Percentiles rank a stretch among this genome's conserved stretches.
These are phyloP conservation scores for Lactifluus echinatus DNA, from an alignment of 768 basidiomycete species.

Conservation along the genomic window DNA sequence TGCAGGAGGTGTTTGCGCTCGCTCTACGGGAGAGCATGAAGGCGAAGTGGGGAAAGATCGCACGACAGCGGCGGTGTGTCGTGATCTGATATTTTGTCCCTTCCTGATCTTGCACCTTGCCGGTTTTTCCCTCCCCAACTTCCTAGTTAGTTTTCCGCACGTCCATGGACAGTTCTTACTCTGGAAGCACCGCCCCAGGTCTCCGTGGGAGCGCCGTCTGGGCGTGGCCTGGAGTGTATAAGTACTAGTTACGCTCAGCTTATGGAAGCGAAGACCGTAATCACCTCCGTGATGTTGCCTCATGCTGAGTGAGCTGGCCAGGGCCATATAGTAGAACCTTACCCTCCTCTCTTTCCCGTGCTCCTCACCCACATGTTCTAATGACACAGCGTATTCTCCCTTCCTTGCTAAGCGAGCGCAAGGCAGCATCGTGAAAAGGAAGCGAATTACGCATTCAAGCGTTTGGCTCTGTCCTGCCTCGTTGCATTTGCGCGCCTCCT, in stretches of 20 bases:
- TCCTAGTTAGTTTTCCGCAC: conserved; percentile 6
- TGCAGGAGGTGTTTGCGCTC: conserved; percentile 85
- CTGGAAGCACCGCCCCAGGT: not conserved
- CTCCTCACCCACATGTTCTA: conserved; percentile 5
- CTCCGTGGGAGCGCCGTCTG: not conserved
- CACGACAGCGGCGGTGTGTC: conserved; percentile 64
- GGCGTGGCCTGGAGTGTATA: not conserved
- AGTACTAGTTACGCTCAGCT: not conserved
- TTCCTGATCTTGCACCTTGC: not conserved
- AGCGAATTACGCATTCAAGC: not conserved
- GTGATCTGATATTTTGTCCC: conserved; percentile 34
- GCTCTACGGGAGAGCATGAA: conserved; percentile 88
- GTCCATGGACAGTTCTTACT: conserved; percentile 11
- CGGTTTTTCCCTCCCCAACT: not conserved
- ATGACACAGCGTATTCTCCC: not conserved
- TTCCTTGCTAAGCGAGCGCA: conserved; percentile 7
- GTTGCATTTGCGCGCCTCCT: conserved; percentile 3
- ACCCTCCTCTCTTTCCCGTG: not conserved
- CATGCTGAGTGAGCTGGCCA: not conserved
- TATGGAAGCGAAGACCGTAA: conserved; percentile 3
- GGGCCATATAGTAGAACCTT: not conserved
- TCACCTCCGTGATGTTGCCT: not conserved
- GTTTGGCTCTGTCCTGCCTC: conserved; percentile 1
- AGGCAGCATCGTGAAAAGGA: conserved; percentile 11
- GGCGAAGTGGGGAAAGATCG: conserved; percentile 65